Evolutionary conservation across 23 red algal genomes (phyloP).

Genomic region (Chondrus crispus): DNA sequence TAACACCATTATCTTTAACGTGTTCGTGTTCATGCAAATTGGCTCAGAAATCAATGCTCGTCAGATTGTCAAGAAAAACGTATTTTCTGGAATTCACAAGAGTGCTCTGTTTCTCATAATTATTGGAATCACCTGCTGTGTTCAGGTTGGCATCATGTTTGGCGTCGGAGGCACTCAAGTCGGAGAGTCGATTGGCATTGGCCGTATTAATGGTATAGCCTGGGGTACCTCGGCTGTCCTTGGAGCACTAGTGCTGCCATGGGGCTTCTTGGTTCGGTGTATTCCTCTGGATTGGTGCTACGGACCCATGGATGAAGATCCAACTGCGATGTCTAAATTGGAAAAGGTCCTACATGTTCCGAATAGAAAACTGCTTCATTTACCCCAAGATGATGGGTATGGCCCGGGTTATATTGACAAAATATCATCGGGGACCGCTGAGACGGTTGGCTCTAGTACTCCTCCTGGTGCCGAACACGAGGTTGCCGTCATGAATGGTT

Average conservation of each 20-base stretch:
- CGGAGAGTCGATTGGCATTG: slow-evolving; percentile 79
- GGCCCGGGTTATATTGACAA: not conserved
- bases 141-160: slow-evolving; percentile 79
- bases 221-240: slow-evolving; percentile 68
- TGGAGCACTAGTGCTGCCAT: slow-evolving; percentile 59
- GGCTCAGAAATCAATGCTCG: slow-evolving; percentile 78
- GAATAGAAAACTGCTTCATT: slow-evolving; percentile 6
- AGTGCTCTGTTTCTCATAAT: slow-evolving; percentile 63
- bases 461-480: slow-evolving; percentile 1
- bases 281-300: slow-evolving; percentile 81
- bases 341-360: slow-evolving; percentile 69
- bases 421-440: not conserved
- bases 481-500: not conserved
- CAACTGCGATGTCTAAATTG: slow-evolving; percentile 63
- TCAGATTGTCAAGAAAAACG: slow-evolving; percentile 49
- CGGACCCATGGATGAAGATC: slow-evolving; percentile 77
- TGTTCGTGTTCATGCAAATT: slow-evolving; percentile 95
- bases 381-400: slow-evolving; percentile 11
- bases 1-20: slow-evolving; percentile 85
- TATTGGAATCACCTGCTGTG: slow-evolving; percentile 54
- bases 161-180: slow-evolving; percentile 67
- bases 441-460: slow-evolving; percentile 7
- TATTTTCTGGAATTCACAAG: slow-evolving; percentile 61
- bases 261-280: slow-evolving; percentile 68
- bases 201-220: slow-evolving; percentile 22